phyloP scores from a whole-genome alignment of 495 filamentous ascomycete species.

The Penicillium alfredii region DNA sequence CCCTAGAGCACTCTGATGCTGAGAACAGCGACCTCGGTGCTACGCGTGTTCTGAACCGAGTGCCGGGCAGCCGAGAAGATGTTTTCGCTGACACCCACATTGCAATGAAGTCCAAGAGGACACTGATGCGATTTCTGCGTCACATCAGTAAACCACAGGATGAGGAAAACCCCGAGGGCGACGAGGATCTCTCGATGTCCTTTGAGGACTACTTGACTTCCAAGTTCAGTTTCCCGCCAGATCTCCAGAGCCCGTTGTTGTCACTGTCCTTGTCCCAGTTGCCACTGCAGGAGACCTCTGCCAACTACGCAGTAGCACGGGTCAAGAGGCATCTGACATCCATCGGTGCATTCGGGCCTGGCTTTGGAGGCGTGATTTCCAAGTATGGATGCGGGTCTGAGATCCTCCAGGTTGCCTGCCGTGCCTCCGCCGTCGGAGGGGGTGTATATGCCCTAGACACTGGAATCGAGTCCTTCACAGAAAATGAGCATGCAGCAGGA shows the following conservation, averaged over 20 bases:
- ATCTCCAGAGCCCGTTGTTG: constrained; percentile 64
- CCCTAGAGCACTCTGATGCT: constrained; percentile 9
- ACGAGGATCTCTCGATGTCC: constrained; percentile 34
- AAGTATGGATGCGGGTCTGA: constrained; percentile 95
- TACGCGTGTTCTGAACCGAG: constrained; percentile 43
- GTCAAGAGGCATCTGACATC: constrained; percentile 80
- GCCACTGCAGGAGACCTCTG: constrained; percentile 48
- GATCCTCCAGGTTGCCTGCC: constrained; percentile 85
- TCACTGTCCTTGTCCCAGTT: constrained; percentile 73
- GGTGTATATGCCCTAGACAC: constrained; percentile 81
- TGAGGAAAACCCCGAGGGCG: constrained; percentile 19
- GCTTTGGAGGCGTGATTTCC: constrained; percentile 77
- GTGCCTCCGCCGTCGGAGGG: constrained; percentile 87
- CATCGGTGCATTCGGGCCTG: constrained; percentile 78
- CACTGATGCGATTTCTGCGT: constrained; percentile 82
- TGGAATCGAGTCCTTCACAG: constrained; percentile 43
- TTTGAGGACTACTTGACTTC: constrained; percentile 60
- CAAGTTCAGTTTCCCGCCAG: constrained; percentile 66
- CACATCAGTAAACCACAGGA: constrained; percentile 40
- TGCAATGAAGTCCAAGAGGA: constrained; percentile 68
- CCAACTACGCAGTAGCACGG: constrained; percentile 57
- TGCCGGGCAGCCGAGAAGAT: constrained; percentile 84
- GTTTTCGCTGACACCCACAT: constrained; percentile 70
- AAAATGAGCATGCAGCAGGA: constrained; percentile 15
- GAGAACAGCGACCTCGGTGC: constrained; percentile 5